Percentiles rank a stretch among this genome's conserved stretches.
These are phyloP conservation scores for Trichoderma asperellum DNA, from an alignment of 2,329 filamentous ascomycete species.

Conservation along the genomic window DNA sequence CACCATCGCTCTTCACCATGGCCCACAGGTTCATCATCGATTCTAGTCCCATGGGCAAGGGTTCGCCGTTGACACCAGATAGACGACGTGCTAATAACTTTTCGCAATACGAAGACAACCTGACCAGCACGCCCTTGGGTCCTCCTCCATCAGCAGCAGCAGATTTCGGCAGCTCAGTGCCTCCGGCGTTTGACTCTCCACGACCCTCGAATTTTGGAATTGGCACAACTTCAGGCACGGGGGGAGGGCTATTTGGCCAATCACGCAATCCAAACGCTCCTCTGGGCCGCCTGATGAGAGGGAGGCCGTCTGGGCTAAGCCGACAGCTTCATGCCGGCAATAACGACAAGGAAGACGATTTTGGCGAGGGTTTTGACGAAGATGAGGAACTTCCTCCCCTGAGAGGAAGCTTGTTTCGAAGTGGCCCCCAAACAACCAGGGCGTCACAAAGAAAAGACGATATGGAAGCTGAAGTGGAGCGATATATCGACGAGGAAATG, in stretches of 20 bases:
- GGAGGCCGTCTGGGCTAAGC: slow-evolving; percentile 56
- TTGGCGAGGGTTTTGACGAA: slow-evolving; percentile 39
- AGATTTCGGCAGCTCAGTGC: slow-evolving; percentile 58
- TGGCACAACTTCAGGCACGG: slow-evolving; percentile 35
- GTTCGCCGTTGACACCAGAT: slow-evolving; percentile 56
- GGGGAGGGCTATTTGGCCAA: slow-evolving; percentile 45
- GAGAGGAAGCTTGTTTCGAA: slow-evolving; percentile 42
- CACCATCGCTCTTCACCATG: slow-evolving; percentile 39
- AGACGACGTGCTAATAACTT: slow-evolving; percentile 42
- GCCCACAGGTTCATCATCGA: slow-evolving; percentile 49
- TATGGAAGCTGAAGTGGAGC: slow-evolving; percentile 44
- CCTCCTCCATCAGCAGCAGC: slow-evolving; percentile 56
- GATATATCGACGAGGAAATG: slow-evolving; percentile 44
- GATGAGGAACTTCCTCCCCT: slow-evolving; percentile 43
- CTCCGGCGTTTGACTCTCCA: slow-evolving; percentile 27
- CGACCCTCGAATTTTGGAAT: slow-evolving; percentile 43
- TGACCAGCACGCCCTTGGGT: slow-evolving; percentile 58
- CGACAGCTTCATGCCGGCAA: slow-evolving; percentile 43
- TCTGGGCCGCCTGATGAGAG: slow-evolving; percentile 52
- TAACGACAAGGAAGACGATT: slow-evolving; percentile 37
- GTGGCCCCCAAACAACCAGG: slow-evolving; percentile 32
- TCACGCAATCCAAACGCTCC: slow-evolving; percentile 47
- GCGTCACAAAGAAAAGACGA: slow-evolving; percentile 37
- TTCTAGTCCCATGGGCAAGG: slow-evolving; percentile 48
- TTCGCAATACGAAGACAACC: slow-evolving; percentile 49